These are phyloP conservation scores for Candida tropicalis DNA, from an alignment of 1,139 yeast genomes.

Conservation along the genomic window DNA sequence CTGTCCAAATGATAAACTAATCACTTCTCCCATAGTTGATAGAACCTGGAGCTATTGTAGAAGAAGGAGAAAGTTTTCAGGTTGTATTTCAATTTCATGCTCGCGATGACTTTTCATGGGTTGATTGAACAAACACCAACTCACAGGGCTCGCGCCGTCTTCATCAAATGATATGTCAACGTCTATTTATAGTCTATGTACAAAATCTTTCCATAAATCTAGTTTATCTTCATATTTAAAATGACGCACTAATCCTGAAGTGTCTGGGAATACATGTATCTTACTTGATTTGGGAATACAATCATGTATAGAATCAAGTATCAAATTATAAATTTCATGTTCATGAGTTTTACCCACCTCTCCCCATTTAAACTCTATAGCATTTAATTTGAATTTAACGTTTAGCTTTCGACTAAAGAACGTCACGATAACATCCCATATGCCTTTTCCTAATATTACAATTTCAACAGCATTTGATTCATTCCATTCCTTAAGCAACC, in stretches of 20 bases:
- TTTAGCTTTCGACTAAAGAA: slow-evolving; percentile 21
- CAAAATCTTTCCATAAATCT: background rate
- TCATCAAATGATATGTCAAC: too few relatives aligned
- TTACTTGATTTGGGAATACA: slow-evolving; percentile 15
- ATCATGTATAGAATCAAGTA: slow-evolving; percentile 21
- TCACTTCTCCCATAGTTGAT: slow-evolving; percentile 47
- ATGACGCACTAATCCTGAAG: slow-evolving; percentile 65
- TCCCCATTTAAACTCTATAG: slow-evolving; percentile 53
- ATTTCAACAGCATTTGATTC: slow-evolving; percentile 41
- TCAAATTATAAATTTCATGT: slow-evolving; percentile 19
- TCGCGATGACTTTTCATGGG: background rate
- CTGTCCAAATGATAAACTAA: slow-evolving; percentile 73
- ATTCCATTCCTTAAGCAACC: slow-evolving; percentile 50
- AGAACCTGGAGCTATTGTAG: too few relatives aligned
- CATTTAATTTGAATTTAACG: slow-evolving; percentile 23
- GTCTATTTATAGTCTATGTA: background rate
- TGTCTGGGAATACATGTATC: slow-evolving; percentile 68
- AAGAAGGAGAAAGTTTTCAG: background rate
- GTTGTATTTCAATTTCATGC: too few relatives aligned
- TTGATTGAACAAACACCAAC: too few relatives aligned
- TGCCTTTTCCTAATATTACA: slow-evolving; percentile 74
- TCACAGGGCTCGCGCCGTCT: too few relatives aligned
- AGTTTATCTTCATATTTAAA: background rate
- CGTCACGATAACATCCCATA: slow-evolving; percentile 66
- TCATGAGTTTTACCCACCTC: slow-evolving; percentile 26